phyloP scores from a whole-genome alignment of 2,329 filamentous ascomycete genomes.

The Fusarium cyanostomum region DNA sequence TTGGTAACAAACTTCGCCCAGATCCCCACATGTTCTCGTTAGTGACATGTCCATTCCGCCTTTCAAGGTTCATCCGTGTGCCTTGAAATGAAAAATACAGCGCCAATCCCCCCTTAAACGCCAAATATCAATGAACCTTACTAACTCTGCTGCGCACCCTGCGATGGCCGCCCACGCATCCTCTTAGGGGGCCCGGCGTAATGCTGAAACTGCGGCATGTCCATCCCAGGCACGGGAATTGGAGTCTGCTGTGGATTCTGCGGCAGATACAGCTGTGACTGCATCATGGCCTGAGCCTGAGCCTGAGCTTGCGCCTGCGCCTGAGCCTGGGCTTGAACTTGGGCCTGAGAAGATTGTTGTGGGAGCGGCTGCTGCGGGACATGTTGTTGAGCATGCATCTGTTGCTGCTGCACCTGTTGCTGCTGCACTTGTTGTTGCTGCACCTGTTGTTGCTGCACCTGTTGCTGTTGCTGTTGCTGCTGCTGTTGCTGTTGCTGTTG shows the following conservation, averaged over 20 bases:
- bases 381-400: constrained; percentile 29
- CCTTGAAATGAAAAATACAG: constrained; percentile 11
- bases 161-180: constrained; percentile 42
- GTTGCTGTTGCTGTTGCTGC: constrained; percentile 35
- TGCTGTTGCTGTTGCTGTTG: constrained; percentile 34
- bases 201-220: constrained; percentile 44
- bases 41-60: constrained; percentile 10
- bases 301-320: constrained; percentile 36
- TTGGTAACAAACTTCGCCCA: constrained; percentile 34
- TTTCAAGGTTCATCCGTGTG: constrained; percentile 8
- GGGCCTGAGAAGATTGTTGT: constrained; percentile 37
- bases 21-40: constrained; percentile 24
- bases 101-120: constrained; percentile 27
- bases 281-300: constrained; percentile 42
- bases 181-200: constrained; percentile 45
- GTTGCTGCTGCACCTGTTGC: constrained; percentile 33
- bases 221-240: constrained; percentile 43
- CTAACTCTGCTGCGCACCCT: constrained; percentile 32
- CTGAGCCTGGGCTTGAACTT: constrained; percentile 41
- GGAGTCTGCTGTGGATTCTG: constrained; percentile 39
- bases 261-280: constrained; percentile 43
- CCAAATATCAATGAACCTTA: constrained; percentile 9
- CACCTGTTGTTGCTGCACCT: constrained; percentile 42
- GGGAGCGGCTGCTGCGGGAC: constrained; percentile 42
- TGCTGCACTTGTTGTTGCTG: constrained; percentile 38